These are phyloP conservation scores for Suillus subaureus DNA, from an alignment of 768 basidiomycete genomes.

Conservation along the genomic window DNA sequence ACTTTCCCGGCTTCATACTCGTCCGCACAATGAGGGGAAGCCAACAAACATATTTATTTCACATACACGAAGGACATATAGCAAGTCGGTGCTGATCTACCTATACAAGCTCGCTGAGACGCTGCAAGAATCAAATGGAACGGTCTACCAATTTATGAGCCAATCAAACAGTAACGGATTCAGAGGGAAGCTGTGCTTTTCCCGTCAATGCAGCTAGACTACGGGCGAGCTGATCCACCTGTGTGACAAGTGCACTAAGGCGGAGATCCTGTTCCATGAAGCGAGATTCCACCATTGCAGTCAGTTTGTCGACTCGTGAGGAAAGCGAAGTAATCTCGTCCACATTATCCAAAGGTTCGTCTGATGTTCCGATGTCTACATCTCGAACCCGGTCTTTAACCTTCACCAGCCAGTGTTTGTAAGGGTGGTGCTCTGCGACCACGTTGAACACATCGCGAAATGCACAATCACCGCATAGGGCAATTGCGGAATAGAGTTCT, in stretches of 20 bases:
- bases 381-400: neutral
- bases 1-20: neutral
- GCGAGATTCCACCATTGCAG: slow-evolving; percentile 1
- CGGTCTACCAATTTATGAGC: neutral
- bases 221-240: neutral
- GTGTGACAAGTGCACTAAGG: neutral
- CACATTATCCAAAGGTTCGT: neutral
- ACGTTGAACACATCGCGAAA: neutral
- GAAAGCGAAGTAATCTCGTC: neutral
- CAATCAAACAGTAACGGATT: neutral
- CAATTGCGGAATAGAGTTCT: neutral
- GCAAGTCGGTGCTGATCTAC: neutral
- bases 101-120: neutral
- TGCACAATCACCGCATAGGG: neutral
- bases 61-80: neutral
- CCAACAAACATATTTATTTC: neutral
- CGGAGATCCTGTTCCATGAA: neutral
- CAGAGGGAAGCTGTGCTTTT: neutral
- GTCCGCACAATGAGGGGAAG: neutral
- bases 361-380: neutral
- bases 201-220: neutral
- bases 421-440: neutral
- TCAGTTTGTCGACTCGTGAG: neutral
- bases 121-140: neutral
- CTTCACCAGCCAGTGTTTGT: neutral